Base-by-base conservation (phyloP, 257 asterid species). In the Nemophila menziesii region DNA sequence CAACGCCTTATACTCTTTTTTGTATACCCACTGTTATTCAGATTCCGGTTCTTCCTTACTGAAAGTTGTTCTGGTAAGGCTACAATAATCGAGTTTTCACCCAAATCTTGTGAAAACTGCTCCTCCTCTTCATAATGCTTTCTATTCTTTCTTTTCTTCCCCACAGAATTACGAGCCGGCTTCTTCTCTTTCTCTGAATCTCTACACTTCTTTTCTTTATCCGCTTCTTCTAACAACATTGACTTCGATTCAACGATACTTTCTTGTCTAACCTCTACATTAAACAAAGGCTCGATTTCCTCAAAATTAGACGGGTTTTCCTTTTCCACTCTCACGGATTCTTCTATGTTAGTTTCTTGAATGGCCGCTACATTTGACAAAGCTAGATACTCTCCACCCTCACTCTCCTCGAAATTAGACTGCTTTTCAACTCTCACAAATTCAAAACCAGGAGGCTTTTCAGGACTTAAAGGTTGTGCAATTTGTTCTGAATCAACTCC, bases 381-480 rank as follows among this genome's bases (percentile, higher is more conserved):
- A 29, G 36, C 36, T 29, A 29, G 36, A 29, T 7, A 13, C 36
- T 29, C 36, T 7, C 36, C 36, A 29, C 12, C 12, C 36, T 29
- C 36, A 29, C 13, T 11, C 8, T 37, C 40, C 22, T 48, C 29
- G 19, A 14, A 34, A 19, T 43, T 39, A 39, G 44, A 24, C 17
- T 49, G 38, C 43, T 48, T 52, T 55, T 65, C 65, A 22, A 39
- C 48, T 39, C 12, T 14, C 57, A 52, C 5, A 1, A 17, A 56
- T 26, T 78, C 75, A 46, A 63, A 63, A 44, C 75, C 63, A 2
- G 78, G 65, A 42, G 78, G 71, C 53, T 40, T 58, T 49, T 56
- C 56, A 9, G 66, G 67, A 41, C 54, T 43, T 4, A 49, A 52
- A 43, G 33, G 20, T 22, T 26, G 33, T 10, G 10, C 6, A 16